Evolutionary conservation across 2,329 filamentous ascomycete genomes (phyloP), one percentile per base, ranked within the genome.

Genomic region (Seiridium unicorne): DNA sequence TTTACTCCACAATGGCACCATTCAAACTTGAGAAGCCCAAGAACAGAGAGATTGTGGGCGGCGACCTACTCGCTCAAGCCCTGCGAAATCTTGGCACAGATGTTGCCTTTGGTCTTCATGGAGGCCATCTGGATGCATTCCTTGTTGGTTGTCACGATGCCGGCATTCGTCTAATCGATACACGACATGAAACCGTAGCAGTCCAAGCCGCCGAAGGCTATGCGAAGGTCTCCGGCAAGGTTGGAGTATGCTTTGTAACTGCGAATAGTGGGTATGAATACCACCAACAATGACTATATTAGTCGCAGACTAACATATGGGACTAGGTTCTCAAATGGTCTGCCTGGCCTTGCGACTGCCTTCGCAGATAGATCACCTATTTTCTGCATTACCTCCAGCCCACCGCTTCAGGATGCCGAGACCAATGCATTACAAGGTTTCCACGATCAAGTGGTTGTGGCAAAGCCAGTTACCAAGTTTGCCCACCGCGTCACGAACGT

Each of bases 171-270:
- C 70, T 81, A 3, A 69, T 81, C 32, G 77, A 81, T 61, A 80
- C 76, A 0, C 66, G 79, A 47, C 79, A 81, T 63, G 78, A 81
- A 63, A 79, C 79, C 1, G 76, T 75, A 11, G 78, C 79, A 10
- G 76, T 81, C 2, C 77, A 81, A 64, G 79, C 78, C 6, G 78
- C 78, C 0, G 77, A 81, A 64, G 75, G 74, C 6, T 80, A 80
- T 65, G 70, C 76, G 2, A 79, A 78, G 62, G 67, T 79, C 49
- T 74, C 70, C n/a, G 73, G 73, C 1, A 77, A 77, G 59, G 72
- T 77, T 8, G 79, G 77, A 8, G 73, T 75, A n/a, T 77, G 74
- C 60, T 81, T 81, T 58, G 73, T 81, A 2, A 81, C 79, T 9
- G 77, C 78, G 0, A 81, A 81, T 55, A 80, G 77, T 62, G 77